These are phyloP conservation scores for Pseudomassariella vexata DNA, from an alignment of 2,329 filamentous ascomycete genomes.

Conservation along the genomic window DNA sequence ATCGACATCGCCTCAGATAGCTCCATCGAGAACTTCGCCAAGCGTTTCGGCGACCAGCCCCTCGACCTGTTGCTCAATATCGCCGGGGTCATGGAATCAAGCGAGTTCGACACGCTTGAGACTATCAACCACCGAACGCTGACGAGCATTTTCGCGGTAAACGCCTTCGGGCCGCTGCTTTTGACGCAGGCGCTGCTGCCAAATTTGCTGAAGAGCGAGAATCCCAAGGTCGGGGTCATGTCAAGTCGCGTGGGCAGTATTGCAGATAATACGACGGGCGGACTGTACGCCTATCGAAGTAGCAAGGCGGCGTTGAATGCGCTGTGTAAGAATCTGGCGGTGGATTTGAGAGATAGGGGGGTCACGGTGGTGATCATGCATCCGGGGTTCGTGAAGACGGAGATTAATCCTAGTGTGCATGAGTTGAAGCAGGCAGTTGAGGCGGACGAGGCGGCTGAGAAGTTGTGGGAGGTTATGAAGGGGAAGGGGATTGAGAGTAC, in stretches of 20 bases:
- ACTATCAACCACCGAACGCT: constrained; percentile 26
- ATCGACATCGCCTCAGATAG: constrained; percentile 9
- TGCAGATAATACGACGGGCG: constrained; percentile 33
- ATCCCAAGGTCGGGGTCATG: constrained; percentile 32
- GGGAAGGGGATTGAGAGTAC: background rate
- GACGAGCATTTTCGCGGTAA: constrained; percentile 32
- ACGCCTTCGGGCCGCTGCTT: constrained; percentile 36
- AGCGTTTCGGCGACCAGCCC: constrained; percentile 6
- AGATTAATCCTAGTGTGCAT: constrained; percentile 18
- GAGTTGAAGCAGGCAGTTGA: constrained; percentile 30
- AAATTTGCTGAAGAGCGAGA: constrained; percentile 25
- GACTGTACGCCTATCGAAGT: constrained; percentile 35
- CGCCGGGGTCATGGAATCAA: constrained; percentile 24
- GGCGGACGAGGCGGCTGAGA: constrained; percentile 35
- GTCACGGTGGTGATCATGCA: constrained; percentile 35
- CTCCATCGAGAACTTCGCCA: constrained; percentile 7
- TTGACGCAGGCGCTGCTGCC: constrained; percentile 36
- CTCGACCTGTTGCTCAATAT: constrained; percentile 9
- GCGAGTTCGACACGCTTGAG: constrained; percentile 6
- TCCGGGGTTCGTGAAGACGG: constrained; percentile 34
- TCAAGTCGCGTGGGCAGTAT: constrained; percentile 36
- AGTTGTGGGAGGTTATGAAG: constrained; percentile 23
- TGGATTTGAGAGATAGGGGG: constrained; percentile 31
- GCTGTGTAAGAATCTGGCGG: constrained; percentile 34
- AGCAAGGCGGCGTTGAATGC: constrained; percentile 38